Evolutionary conservation across 768 basidiomycete species (phyloP), one percentile per base, ranked within the genome.

Genomic region (Tephrocybe rancida): DNA sequence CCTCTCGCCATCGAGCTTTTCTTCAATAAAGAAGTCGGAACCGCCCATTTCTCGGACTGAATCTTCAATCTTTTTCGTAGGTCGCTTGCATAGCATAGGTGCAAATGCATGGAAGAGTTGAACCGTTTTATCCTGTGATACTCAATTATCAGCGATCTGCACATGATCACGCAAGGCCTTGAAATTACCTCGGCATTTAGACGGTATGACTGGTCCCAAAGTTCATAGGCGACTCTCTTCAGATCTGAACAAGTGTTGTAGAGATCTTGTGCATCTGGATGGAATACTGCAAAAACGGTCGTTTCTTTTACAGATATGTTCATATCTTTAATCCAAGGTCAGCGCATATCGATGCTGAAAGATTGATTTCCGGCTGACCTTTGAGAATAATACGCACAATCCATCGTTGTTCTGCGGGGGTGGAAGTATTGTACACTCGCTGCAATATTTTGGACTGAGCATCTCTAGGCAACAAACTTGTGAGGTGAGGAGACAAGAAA

Each of bases 241-340:
- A 98, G 76, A 69, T 98, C 95, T 0, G 95, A 98, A 66, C 94
- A 98, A 0, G 94, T 95, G 66, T 98, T 98, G 75, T 92, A 99
- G 7, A 97, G 71, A 65, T 93, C 91, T 56, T 92, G 87, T 0
- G 96, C 95, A 61, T 98, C 95, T 0, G 92, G 90, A 70, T 99
- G 97, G 63, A 98, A 93, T 6, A 93, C 87, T 0, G 85, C 73
- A 58, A 99, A 87, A 0, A 98, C 88, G 0, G 95, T 95, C 10
- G 89, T 95, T 69, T 98, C 97, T 70, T 96, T 92, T 45, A 97
- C 89, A 0, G 88, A 90, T 53, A 98, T 95, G 42, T 84, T 80
- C 79, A 98, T 86, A 62, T 98, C 96, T 97, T 42, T 10, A 8
- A 42, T 24, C 39, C 9, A 18, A 39, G 44, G 35, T 57, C 9